Evolutionary conservation across 352 stramenopile species (phyloP).

Genomic region (Globisporangium megalacanthum): DNA sequence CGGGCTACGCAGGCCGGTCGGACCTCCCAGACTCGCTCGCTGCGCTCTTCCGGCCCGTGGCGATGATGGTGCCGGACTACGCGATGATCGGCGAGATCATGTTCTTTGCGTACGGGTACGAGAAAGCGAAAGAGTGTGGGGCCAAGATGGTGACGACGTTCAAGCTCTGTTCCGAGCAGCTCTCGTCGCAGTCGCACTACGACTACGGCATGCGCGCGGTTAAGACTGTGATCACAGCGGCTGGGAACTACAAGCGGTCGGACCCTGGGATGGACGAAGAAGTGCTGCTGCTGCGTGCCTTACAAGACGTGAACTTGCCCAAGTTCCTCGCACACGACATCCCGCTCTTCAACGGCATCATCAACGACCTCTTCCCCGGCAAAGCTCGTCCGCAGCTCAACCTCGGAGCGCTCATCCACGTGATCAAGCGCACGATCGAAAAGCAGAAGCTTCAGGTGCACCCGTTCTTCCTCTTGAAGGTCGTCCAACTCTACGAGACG

Average conservation of each 20-base stretch:
- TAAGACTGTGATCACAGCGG: conserved; percentile 93
- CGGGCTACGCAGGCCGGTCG: conserved; percentile 91
- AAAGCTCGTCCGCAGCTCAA: conserved; percentile 88
- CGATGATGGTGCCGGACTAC: conserved; percentile 97
- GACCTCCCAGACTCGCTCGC: conserved; percentile 95
- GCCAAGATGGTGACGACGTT: conserved; percentile 97
- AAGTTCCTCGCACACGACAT: conserved; percentile 96
- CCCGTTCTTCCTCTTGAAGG: conserved; percentile 91
- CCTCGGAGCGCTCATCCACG: conserved; percentile 77
- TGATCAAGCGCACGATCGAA: conserved; percentile 87
- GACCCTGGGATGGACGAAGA: conserved; percentile 93
- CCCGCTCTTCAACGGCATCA: conserved; percentile 92
- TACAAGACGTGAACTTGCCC: conserved; percentile 94
- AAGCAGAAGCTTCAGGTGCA: conserved; percentile 81
- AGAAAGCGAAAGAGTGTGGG: conserved; percentile 90
- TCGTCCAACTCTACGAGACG: conserved; percentile 94
- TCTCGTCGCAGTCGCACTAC: conserved; percentile 94
- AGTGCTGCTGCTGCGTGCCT: conserved; percentile 86
- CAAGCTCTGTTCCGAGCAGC: conserved; percentile 92
- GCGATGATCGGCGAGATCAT: conserved; percentile 96
- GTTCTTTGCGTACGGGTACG: conserved; percentile 94
- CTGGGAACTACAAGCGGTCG: conserved; percentile 92
- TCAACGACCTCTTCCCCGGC: conserved; percentile 92
- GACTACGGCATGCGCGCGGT: conserved; percentile 96
- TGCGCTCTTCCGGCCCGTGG: conserved; percentile 92